phyloP scores from a whole-genome alignment of 1,284 basidiomycete species.

The Calocybe gambosa region DNA sequence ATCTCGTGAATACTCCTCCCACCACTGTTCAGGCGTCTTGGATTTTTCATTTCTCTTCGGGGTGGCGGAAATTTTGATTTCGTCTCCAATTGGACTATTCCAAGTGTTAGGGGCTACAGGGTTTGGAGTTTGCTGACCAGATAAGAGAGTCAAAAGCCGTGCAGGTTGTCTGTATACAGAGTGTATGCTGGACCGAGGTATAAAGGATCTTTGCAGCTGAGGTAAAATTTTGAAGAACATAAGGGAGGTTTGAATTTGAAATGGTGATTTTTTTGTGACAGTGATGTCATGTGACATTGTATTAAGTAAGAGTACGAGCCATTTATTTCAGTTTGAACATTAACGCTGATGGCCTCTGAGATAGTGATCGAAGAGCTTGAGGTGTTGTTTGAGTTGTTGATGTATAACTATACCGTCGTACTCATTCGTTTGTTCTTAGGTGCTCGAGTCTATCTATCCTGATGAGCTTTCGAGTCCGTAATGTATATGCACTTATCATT shows the following conservation, averaged over 20 bases:
- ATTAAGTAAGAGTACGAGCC: not conserved
- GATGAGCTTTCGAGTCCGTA: conserved; percentile 88
- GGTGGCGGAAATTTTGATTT: not conserved
- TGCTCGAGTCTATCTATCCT: conserved; percentile 93
- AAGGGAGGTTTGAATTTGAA: too few species aligned
- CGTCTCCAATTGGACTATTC: conserved; percentile 3
- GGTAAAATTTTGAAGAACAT: conserved; percentile 12
- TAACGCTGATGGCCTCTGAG: conserved; percentile 47
- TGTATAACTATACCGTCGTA: conserved; percentile 5
- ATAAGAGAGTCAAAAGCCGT: conserved; percentile 5
- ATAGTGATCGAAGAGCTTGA: conserved; percentile 81
- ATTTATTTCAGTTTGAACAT: not conserved
- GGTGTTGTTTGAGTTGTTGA: conserved; percentile 37
- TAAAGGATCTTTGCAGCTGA: conserved; percentile 8
- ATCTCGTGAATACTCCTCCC: conserved; percentile 26
- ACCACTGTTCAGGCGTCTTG: conserved; percentile 27
- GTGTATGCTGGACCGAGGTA: conserved; percentile 1
- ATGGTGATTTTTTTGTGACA: too few species aligned
- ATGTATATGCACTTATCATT: conserved; percentile 14
- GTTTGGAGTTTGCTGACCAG: not conserved
- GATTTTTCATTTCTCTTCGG: not conserved
- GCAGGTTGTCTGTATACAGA: conserved; percentile 6
- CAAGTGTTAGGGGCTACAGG: not conserved
- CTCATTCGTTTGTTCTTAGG: conserved; percentile 39
- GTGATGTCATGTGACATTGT: too few species aligned